A percentile compares a stretch with the other conserved stretches of the same genome.
These are phyloP conservation scores for Fraxinus velutina DNA, from an alignment of 305 asterid genomes.

Conservation along the genomic window DNA sequence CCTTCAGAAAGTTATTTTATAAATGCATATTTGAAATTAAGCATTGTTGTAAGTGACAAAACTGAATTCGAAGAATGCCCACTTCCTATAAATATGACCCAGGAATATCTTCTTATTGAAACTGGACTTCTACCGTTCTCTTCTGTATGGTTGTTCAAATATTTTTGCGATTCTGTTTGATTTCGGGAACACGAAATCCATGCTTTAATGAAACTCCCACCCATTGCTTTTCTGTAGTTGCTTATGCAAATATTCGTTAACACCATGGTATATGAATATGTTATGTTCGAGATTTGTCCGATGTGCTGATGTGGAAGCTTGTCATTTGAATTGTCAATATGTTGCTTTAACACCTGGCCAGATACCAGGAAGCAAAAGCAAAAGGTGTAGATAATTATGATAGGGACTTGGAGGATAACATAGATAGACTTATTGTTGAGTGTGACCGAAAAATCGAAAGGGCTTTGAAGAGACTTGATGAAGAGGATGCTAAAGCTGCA, in stretches of 20 bases:
- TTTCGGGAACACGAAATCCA: background rate
- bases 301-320: background rate
- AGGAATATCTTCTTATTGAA: background rate
- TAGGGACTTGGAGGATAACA: slow-evolving; percentile 81
- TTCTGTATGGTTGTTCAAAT: background rate
- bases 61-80: background rate
- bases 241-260: background rate
- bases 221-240: background rate
- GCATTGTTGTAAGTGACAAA: background rate
- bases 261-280: background rate
- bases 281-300: background rate
- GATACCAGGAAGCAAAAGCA: slow-evolving; percentile 76
- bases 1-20: background rate
- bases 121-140: background rate
- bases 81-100: background rate
- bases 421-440: slow-evolving; percentile 84
- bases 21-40: background rate
- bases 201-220: background rate
- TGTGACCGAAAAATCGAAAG: slow-evolving; percentile 84
- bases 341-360: slow-evolving; percentile 43
- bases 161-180: background rate
- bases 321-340: slow-evolving; percentile 6
- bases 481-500: slow-evolving; percentile 96
- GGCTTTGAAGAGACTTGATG: slow-evolving; percentile 83
- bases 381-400: slow-evolving; percentile 81